Base-by-base conservation (phyloP, 225 moss, liverwort and hornwort species). In the Lunularia cruciata region DNA sequence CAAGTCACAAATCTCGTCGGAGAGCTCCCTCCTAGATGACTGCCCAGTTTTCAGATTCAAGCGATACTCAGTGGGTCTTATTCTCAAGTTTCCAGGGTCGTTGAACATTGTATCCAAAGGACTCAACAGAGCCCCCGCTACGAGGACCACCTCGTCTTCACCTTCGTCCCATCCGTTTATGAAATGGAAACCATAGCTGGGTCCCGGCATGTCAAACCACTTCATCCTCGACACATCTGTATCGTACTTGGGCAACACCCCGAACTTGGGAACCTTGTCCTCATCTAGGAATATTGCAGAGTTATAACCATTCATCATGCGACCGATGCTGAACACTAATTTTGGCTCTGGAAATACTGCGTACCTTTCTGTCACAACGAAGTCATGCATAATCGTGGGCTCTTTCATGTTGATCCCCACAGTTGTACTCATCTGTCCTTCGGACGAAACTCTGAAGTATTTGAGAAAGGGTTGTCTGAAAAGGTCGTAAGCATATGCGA, bases 151-250 rank as follows among this genome's bases (percentile, higher is more conserved):
- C 30, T 76, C 70, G 15, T 76, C 52, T 5, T 14, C 47, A n/a
- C n/a, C n/a, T 18, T 76, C 76, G 48, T 76, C 76, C 76, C 76
- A 76, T 4, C 68, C 63, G 22, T 76, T 76, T 34, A 70, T 3
- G 46, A 61, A 76, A 31, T 76, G 76, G 28, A 70, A 59, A 23
- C 63, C 70, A n/a, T n/a, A n/a, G 43, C 36, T 16, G 8, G 31
- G 22, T 14, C 55, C 70, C 2, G 76, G 76, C 23, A 22, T 31
- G 0, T 57, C 40, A 54, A 76, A 70, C 76, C 76, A 76, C 12
- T 63, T 54, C 42, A 76, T 55, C 15, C 22, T 25, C 38, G 63
- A 63, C 22, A 37, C 61, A 31, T 62, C 46, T 8, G 70, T 63
- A 13, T 51, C 70, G 30, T 70, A 64, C 47, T 76, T 76, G 26